Percentiles rank a stretch among this genome's conserved stretches.
phyloP scores from a whole-genome alignment of 495 filamentous ascomycete genomes.

The Rhizodiscina lignyota region DNA sequence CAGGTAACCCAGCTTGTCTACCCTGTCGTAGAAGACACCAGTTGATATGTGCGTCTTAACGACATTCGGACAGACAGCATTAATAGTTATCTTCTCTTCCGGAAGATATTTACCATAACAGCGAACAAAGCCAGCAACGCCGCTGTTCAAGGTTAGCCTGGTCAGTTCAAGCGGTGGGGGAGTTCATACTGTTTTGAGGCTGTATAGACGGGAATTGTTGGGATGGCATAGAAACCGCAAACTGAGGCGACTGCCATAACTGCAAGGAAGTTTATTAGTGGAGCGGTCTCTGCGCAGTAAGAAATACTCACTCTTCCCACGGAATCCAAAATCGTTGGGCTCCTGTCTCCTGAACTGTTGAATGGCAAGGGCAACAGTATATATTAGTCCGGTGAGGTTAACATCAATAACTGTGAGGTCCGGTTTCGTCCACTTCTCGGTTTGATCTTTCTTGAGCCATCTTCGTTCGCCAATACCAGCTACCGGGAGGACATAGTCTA shows the following conservation, averaged over 20 bases:
- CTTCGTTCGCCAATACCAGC: slow-evolving; percentile 13
- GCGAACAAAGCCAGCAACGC: slow-evolving; percentile 12
- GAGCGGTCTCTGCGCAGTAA: no score
- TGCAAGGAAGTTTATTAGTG: no score
- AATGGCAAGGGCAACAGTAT: slow-evolving; percentile 9
- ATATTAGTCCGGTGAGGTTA: slow-evolving; percentile 11
- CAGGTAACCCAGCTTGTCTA: slow-evolving; percentile 5
- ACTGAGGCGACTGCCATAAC: slow-evolving; percentile 12
- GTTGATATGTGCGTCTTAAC: slow-evolving; percentile 13
- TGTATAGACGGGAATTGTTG: slow-evolving; percentile 13
- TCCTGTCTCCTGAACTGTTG: slow-evolving; percentile 16
- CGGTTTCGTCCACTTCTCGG: slow-evolving; percentile 9
- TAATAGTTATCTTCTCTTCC: slow-evolving; percentile 13
- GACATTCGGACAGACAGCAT: slow-evolving; percentile 14
- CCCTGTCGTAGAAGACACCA: slow-evolving; percentile 10
- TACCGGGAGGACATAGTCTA: slow-evolving; percentile 14
- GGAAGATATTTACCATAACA: slow-evolving; percentile 15
- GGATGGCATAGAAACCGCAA: slow-evolving; percentile 14
- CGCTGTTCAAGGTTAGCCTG: slow-evolving; percentile 3
- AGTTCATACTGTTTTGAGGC: slow-evolving; percentile 12
- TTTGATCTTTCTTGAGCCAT: slow-evolving; percentile 7
- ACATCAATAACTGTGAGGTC: slow-evolving; percentile 11
- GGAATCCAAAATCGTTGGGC: slow-evolving; percentile 8
- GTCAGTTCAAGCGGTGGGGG: background rate
- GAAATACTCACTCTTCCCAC: no score